Conservation (phyloP, 2,329 filamentous ascomycete species). For the Aspergillus latus region DNA sequence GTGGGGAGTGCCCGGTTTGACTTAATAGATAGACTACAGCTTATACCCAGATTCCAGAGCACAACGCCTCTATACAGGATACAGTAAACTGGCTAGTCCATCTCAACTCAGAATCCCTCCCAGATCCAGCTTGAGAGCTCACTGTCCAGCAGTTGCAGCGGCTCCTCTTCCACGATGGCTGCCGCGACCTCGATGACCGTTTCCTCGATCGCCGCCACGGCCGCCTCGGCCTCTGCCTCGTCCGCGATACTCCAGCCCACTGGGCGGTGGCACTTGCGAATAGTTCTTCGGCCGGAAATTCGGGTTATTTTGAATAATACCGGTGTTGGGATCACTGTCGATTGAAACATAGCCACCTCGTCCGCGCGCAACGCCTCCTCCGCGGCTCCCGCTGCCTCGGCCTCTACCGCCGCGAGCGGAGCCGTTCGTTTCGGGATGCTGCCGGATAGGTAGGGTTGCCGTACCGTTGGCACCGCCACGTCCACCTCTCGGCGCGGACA, state of each 20-base stretch:
- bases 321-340: constrained; percentile 54
- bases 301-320: constrained; percentile 57
- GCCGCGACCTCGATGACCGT: constrained; percentile 27
- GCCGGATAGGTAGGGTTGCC: constrained; percentile 33
- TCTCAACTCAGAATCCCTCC: neutral
- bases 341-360: constrained; percentile 41
- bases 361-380: constrained; percentile 21
- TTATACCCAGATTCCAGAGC: constrained; percentile 2
- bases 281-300: constrained; percentile 58
- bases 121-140: neutral
- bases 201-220: constrained; percentile 28
- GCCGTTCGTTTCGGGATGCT: constrained; percentile 23
- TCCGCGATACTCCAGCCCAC: constrained; percentile 40
- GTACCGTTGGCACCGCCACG: constrained; percentile 29
- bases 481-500: constrained; percentile 44
- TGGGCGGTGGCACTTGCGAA: constrained; percentile 51
- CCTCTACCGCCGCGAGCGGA: constrained; percentile 35
- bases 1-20: neutral
- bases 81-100: neutral
- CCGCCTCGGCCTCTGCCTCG: constrained; percentile 28
- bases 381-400: constrained; percentile 27
- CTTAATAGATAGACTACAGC: neutral
- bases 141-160: constrained; percentile 11
- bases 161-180: constrained; percentile 30
- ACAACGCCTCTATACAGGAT: constrained; percentile 2